Evolutionary conservation across 2,329 filamentous ascomycete genomes (phyloP), one percentile per base, ranked within the genome.

Genomic region (Raffaelea deltoideospora): DNA sequence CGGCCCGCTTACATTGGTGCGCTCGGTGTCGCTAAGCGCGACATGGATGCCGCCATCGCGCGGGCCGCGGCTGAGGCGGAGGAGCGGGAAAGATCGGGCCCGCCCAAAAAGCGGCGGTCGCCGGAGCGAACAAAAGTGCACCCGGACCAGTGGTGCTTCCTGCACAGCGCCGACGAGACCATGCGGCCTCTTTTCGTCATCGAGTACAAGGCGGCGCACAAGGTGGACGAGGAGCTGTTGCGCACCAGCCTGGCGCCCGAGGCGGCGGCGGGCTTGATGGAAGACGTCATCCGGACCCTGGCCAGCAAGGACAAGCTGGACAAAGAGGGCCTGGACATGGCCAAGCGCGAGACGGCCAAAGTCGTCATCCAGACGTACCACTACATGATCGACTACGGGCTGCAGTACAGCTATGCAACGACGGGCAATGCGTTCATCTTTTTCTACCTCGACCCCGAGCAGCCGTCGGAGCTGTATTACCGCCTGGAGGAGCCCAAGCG

Each of bases 201-300:
- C 30, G 40, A 41, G 31, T 41, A 39, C 34, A 39, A 41, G 30
- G 34, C 37, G 2, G 37, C 40, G 5, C 36, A 41, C 40, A 41
- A 38, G 28, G 31, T 41, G n/a, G 20, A 36, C 31, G 20, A 15
- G 10, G 11, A 10, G 13, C 5, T 35, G 3, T 23, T 35, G 2
- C 30, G 30, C 22, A 24, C 6, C 9, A 14, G n/a, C 17, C 39
- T 35, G 13, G 23, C 15, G 10, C 35, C 39, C n/a, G 24, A 32
- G 6, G 19, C n/a, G 3, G 35, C 33, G 6, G 29, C 29, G 10
- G 24, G 28, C 13, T 19, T 41, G 23, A 41, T 41, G 37, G 34
- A 41, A 15, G 22, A 29, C 22, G 26, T 18, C 18, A 36, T 34
- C 18, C 20, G 10, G 4, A 10, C 21, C 8, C 1, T 34, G 8